Evolutionary conservation across 78 protist genomes (phyloP).

Genomic region (Dictyostelium purpureum): DNA sequence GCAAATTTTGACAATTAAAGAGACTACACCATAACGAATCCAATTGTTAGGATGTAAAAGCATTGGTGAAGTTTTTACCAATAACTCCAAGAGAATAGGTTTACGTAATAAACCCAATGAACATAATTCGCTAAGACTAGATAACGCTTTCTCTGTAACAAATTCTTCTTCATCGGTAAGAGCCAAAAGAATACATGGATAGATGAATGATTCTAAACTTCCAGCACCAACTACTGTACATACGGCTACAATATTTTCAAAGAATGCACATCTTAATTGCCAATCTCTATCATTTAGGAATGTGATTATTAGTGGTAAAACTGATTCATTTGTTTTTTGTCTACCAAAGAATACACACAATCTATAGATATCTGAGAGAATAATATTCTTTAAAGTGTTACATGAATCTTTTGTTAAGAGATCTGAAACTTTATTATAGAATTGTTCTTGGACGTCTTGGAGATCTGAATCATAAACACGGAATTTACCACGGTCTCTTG

Average conservation of each 20-base stretch:
- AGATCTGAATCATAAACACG: conserved; percentile 73
- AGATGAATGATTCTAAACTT: conserved; percentile 72
- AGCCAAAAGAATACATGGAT: conserved; percentile 64
- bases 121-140: conserved; percentile 23
- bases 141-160: conserved; percentile 79
- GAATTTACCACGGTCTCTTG: conserved; percentile 38
- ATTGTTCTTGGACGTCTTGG: conserved; percentile 64
- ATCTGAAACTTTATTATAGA: conserved; percentile 64
- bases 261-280: conserved; percentile 81
- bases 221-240: conserved; percentile 77
- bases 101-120: conserved; percentile 64
- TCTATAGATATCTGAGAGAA: conserved; percentile 67
- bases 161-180: conserved; percentile 80
- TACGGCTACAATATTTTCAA: conserved; percentile 79
- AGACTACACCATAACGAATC: conserved; percentile 81
- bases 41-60: conserved; percentile 75
- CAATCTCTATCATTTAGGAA: conserved; percentile 78
- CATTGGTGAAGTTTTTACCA: conserved; percentile 71
- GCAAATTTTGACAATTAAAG: conserved; percentile 50
- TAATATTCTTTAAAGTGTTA: conserved; percentile 49
- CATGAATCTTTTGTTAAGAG: conserved; percentile 78
- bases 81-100: conserved; percentile 56
- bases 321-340: conserved; percentile 68
- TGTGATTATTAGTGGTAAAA: conserved; percentile 74
- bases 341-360: conserved; percentile 80